Base-by-base conservation (phyloP, 768 basidiomycete species). In the Tulasnella sp. region DNA sequence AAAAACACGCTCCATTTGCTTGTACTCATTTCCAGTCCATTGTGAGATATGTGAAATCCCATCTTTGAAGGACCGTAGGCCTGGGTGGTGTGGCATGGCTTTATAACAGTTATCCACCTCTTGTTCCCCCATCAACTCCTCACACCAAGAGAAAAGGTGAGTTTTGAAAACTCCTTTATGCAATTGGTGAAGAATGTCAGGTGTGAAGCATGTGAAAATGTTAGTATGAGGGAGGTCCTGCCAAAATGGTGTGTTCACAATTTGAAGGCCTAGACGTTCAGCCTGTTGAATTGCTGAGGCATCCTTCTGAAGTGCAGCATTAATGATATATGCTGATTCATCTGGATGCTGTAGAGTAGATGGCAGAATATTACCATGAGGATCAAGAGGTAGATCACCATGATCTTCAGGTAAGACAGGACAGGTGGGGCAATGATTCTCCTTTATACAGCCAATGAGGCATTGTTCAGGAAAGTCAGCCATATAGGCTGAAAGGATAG, bases 71-170 rank as follows among this genome's bases (percentile, higher is more conserved):
- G 59, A 40, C 4, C 52, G n/a, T 4, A 64, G 49, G 11, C 37
- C 32, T 2, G 61, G 41, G 57, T 62, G 59, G 15, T n/a, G 6
- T 2, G 65, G 56, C 58, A 66, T 57, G 0, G 48, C 56, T 36
- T 58, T 57, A 48, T 63, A 63, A 0, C 55, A 27, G 4, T 29
- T n/a, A 17, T 67, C 60, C 3, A 67, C 7, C 31, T 65, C 63
- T 2, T 41, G 42, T n/a, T 53, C 34, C 2, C 63, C 63, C 0
- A 62, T 19, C 3, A 62, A 17, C 2, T 34, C 21, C 12, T 11
- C 46, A 25, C 62, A 67, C 74, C 75, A 76, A 3, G 62, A 66
- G 1, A 70, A 65, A 3, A 73, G 48, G 43, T 76, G 74, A 46
- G 75, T 71, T 43, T 45, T 45, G 19, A 45, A 45, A 2, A 45